Conservation (phyloP, 2,329 filamentous ascomycete genomes). For the Iodosphaeria phyllophila region DNA sequence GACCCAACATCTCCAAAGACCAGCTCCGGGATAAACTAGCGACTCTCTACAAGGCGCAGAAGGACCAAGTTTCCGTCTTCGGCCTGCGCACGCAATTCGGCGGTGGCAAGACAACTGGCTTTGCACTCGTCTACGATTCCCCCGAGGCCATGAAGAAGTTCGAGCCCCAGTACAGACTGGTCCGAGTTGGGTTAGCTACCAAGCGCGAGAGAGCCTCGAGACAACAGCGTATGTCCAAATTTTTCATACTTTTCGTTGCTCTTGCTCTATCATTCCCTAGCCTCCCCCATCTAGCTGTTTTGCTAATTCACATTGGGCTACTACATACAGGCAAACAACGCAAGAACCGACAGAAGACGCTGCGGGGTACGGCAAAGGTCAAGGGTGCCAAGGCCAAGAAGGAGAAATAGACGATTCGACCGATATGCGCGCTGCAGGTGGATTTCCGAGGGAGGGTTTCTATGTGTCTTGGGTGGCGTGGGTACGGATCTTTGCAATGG, state of each 20-base stretch:
- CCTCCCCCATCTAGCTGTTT: slow-evolving; percentile 5
- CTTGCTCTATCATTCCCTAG: slow-evolving; percentile 1
- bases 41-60: slow-evolving; percentile 93
- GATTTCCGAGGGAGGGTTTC: too few species aligned
- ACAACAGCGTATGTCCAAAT: slow-evolving; percentile 98
- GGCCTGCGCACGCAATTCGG: slow-evolving; percentile 97
- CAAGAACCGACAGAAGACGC: slow-evolving; percentile 99
- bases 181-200: slow-evolving; percentile 77
- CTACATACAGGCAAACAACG: slow-evolving; percentile 92
- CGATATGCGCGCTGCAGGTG: too few species aligned
- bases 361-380: slow-evolving; percentile 94
- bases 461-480: slow-evolving; percentile 11
- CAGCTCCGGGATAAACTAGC: slow-evolving; percentile 92
- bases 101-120: slow-evolving; percentile 99
- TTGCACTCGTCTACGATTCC: slow-evolving; percentile 97
- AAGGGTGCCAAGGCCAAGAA: slow-evolving; percentile 93
- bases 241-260: slow-evolving; percentile 2
- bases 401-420: slow-evolving; percentile 52
- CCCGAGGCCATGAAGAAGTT: slow-evolving; percentile 99
- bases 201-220: slow-evolving; percentile 96
- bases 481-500: slow-evolving; percentile 15
- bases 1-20: slow-evolving; percentile 97
- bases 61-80: slow-evolving; percentile 96
- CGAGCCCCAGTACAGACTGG: slow-evolving; percentile 93
- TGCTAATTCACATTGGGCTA: too few species aligned